A percentile compares a stretch with the other conserved stretches of the same genome.
Evolutionary conservation across 371 early-diverging fungal species (phyloP).

Genomic region (Syncephalastrum monosporum): DNA sequence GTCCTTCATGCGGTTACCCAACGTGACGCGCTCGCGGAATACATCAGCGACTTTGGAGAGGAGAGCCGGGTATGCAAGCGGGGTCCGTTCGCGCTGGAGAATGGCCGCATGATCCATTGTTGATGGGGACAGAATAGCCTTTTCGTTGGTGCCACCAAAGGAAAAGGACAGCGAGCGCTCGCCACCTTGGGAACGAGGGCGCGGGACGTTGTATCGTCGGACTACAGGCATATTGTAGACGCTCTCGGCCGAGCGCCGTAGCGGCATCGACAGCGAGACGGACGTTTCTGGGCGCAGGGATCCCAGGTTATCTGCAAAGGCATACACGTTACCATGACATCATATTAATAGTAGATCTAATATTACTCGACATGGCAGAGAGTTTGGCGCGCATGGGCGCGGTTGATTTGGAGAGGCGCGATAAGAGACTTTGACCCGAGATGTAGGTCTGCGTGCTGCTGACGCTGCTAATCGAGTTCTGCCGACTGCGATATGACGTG

Average conservation of each 20-base stretch:
- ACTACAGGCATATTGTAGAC: slow-evolving; percentile 11
- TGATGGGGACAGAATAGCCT: too few relatives aligned
- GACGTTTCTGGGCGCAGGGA: slow-evolving; percentile 17
- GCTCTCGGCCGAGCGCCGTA: slow-evolving; percentile 20
- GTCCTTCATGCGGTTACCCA: slow-evolving; percentile 67
- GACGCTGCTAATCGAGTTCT: slow-evolving; percentile 1
- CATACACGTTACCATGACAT: slow-evolving; percentile 1
- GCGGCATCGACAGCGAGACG: slow-evolving; percentile 15
- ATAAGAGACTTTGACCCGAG: slow-evolving; percentile 10
- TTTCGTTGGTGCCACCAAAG: slow-evolving; percentile 11
- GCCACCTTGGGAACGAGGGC: slow-evolving; percentile 4
- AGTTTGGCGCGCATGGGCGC: slow-evolving; percentile 19
- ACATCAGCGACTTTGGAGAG: slow-evolving; percentile 79
- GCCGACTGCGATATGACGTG: slow-evolving; percentile 1
- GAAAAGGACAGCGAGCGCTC: slow-evolving; percentile 20
- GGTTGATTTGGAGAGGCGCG: slow-evolving; percentile 15
- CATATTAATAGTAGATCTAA: background rate
- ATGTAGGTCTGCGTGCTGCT: slow-evolving; percentile 7
- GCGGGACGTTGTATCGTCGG: slow-evolving; percentile 4
- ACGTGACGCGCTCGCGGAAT: slow-evolving; percentile 56
- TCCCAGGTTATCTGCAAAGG: slow-evolving; percentile 3
- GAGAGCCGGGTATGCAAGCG: slow-evolving; percentile 76
- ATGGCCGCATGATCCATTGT: too few relatives aligned
- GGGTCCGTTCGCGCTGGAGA: slow-evolving; percentile 12
- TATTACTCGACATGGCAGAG: slow-evolving; percentile 17